A percentile compares a stretch with the other conserved stretches of the same genome.
These are phyloP conservation scores for Pyricularia pennisetigena DNA, from an alignment of 2,329 filamentous ascomycete species.

Conservation along the genomic window DNA sequence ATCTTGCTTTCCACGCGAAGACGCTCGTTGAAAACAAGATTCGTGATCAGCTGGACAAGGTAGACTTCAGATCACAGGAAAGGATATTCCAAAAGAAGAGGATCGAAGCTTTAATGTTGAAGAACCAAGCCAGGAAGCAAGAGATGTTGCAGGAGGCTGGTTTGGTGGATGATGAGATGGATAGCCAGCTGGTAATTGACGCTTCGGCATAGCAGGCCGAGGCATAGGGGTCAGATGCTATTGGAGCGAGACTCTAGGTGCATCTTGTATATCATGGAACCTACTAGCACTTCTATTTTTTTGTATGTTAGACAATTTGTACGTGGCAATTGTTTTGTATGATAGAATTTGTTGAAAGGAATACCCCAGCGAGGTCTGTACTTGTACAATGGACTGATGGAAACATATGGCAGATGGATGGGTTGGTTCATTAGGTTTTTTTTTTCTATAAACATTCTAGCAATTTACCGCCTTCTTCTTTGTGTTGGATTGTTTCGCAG, in stretches of 20 bases:
- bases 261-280: not conserved
- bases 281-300: not conserved
- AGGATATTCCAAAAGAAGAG: conserved; percentile 21
- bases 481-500: not conserved
- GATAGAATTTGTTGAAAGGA: not conserved
- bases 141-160: conserved; percentile 10
- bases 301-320: not conserved
- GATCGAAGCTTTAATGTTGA: conserved; percentile 9
- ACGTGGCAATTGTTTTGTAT: not conserved
- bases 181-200: not conserved
- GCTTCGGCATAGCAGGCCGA: not conserved
- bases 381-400: not conserved
- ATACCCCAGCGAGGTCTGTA: not conserved
- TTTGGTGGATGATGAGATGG: not conserved
- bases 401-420: not conserved
- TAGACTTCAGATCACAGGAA: conserved; percentile 35
- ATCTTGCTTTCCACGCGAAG: conserved; percentile 72
- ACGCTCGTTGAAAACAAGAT: conserved; percentile 68
- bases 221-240: not conserved
- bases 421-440: not conserved
- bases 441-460: not conserved
- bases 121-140: conserved; percentile 9
- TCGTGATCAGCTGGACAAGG: conserved; percentile 46
- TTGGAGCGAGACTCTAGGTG: not conserved
- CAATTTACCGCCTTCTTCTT: not conserved